These are phyloP conservation scores for Aspergillus quadricinctus DNA, from an alignment of 2,329 filamentous ascomycete species.

Conservation along the genomic window DNA sequence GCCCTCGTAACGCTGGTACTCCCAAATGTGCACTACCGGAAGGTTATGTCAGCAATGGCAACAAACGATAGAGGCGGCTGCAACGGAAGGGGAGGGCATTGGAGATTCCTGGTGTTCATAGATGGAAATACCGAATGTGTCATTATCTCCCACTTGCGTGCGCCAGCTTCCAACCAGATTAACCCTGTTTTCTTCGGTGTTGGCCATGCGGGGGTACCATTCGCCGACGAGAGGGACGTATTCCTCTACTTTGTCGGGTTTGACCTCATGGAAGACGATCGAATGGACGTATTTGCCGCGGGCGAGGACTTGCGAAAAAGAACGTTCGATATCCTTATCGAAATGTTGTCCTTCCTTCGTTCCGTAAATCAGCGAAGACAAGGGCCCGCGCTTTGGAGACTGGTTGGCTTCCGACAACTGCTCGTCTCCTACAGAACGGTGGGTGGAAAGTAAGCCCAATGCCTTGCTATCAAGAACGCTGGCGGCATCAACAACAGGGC, in stretches of 20 bases:
- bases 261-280: constrained; percentile 93
- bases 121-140: constrained; percentile 75
- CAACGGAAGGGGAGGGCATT: background rate
- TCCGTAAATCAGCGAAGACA: constrained; percentile 91
- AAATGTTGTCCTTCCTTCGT: constrained; percentile 92
- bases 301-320: constrained; percentile 90
- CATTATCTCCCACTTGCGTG: constrained; percentile 93
- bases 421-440: constrained; percentile 52
- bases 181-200: constrained; percentile 82
- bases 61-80: constrained; percentile 11
- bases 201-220: constrained; percentile 90
- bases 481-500: constrained; percentile 36
- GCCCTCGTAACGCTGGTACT: constrained; percentile 94
- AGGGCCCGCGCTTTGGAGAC: constrained; percentile 62
- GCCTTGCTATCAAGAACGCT: constrained; percentile 41
- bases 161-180: constrained; percentile 97
- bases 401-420: constrained; percentile 58
- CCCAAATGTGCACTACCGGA: constrained; percentile 92
- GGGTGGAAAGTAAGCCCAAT: constrained; percentile 58
- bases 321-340: constrained; percentile 92
- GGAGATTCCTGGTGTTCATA: background rate
- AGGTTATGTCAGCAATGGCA: constrained; percentile 19
- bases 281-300: constrained; percentile 98
- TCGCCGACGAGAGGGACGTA: constrained; percentile 83
- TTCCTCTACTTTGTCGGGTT: constrained; percentile 91